A percentile compares a stretch with the other conserved stretches of the same genome.
phyloP scores from a whole-genome alignment of 2,329 filamentous ascomycete genomes.

The Reticulascus tulasneorum region DNA sequence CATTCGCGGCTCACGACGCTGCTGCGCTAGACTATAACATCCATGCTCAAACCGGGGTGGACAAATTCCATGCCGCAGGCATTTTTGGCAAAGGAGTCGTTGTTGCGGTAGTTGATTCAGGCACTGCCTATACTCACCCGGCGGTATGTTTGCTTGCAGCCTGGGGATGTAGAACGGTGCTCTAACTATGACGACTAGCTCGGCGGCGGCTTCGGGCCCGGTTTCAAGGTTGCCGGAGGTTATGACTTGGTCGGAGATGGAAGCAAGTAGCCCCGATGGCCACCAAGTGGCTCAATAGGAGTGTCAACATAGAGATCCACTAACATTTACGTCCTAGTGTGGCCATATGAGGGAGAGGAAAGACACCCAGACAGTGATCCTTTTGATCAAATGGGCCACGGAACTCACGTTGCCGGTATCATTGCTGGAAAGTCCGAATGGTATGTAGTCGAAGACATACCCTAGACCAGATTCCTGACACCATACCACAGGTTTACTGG shows the following conservation, averaged over 20 bases:
- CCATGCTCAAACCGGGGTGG: conserved; percentile 33
- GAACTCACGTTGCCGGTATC: conserved; percentile 41
- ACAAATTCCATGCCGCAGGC: conserved; percentile 30
- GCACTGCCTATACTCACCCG: conserved; percentile 33
- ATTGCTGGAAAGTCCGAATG: conserved; percentile 27
- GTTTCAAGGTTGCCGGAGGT: conserved; percentile 14
- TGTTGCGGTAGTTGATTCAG: conserved; percentile 34
- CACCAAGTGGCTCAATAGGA: no score
- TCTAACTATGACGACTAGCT: neutral
- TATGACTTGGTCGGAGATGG: conserved; percentile 19
- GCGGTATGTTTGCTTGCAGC: conserved; percentile 20
- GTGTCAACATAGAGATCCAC: neutral
- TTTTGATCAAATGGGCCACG: conserved; percentile 33
- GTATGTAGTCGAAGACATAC: conserved; percentile 11
- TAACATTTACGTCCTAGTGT: neutral
- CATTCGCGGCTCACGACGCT: neutral
- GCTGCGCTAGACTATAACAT: conserved; percentile 22
- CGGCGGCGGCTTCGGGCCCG: conserved; percentile 1
- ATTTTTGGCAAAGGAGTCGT: conserved; percentile 31
- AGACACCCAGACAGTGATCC: conserved; percentile 28
- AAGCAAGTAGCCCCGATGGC: neutral
- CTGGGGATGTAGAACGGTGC: neutral
- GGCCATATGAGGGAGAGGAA: conserved; percentile 6
- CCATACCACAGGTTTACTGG: conserved; percentile 8
- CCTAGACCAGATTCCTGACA: conserved; percentile 20